Evolutionary conservation across 2,329 filamentous ascomycete species (phyloP).

Genomic region (Beauveria sp.): DNA sequence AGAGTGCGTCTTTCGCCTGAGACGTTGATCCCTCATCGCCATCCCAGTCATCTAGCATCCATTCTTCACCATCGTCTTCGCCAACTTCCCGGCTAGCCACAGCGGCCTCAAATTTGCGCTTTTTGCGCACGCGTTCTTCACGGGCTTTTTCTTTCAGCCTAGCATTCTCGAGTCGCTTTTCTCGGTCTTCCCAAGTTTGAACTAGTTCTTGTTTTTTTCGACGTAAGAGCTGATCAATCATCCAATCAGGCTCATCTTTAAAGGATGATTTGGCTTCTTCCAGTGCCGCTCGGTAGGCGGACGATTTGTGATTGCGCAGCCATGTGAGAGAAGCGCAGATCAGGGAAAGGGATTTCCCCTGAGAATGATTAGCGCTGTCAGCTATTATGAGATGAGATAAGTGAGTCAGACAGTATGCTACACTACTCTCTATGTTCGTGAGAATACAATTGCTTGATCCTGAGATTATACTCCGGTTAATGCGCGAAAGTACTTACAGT

Average conservation of each 20-base stretch:
- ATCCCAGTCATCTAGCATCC: constrained; percentile 64
- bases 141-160: constrained; percentile 55
- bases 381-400: neutral
- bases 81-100: constrained; percentile 15
- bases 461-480: neutral
- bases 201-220: constrained; percentile 61
- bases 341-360: constrained; percentile 86
- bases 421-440: too few species aligned
- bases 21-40: constrained; percentile 29
- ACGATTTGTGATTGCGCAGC: constrained; percentile 74
- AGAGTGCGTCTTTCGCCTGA: constrained; percentile 32
- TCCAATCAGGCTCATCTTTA: constrained; percentile 75
- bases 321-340: constrained; percentile 86
- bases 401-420: too few species aligned
- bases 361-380: neutral
- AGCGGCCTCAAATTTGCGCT: constrained; percentile 35
- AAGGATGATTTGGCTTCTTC: constrained; percentile 35
- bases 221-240: constrained; percentile 66
- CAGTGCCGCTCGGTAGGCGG: constrained; percentile 45
- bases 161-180: constrained; percentile 59
- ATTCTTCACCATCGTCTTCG: constrained; percentile 55
- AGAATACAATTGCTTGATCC: too few species aligned
- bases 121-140: constrained; percentile 42
- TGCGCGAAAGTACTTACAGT: constrained; percentile 38
- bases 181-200: constrained; percentile 62